Evolutionary conservation across 1,284 basidiomycete species (phyloP).

Genomic region (Ceratobasidium theobromae): DNA sequence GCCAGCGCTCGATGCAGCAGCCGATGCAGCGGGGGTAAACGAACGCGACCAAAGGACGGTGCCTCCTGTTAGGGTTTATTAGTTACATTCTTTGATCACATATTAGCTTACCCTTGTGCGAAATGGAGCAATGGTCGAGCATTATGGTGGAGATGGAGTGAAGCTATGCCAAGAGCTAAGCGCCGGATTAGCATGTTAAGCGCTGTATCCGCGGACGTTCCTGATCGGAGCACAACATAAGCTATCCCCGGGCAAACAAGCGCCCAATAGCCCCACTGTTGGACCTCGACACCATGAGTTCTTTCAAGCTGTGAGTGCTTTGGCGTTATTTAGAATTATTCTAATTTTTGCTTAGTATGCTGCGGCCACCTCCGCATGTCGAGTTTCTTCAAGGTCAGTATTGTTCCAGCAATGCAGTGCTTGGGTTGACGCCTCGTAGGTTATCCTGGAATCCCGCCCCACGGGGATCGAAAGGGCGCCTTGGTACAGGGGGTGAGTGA

Average conservation of each 20-base stretch:
- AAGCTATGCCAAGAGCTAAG: neutral
- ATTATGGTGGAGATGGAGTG: constrained; percentile 41
- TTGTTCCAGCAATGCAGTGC: constrained; percentile 7
- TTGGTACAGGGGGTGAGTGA: constrained; percentile 74
- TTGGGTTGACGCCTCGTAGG: constrained; percentile 49
- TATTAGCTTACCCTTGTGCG: constrained; percentile 69
- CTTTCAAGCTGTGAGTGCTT: constrained; percentile 24
- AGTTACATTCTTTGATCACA: neutral
- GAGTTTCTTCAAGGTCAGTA: constrained; percentile 74
- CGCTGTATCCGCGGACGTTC: neutral
- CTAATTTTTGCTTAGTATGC: constrained; percentile 50
- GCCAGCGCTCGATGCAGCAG: constrained; percentile 66
- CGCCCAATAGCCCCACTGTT: constrained; percentile 15
- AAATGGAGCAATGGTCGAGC: constrained; percentile 89
- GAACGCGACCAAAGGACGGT: constrained; percentile 90
- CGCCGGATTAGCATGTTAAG: neutral
- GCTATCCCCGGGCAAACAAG: constrained; percentile 7
- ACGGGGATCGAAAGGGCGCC: constrained; percentile 69
- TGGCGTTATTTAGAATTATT: neutral
- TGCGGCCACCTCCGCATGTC: constrained; percentile 78
- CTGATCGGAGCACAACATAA: neutral
- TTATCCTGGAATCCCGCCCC: constrained; percentile 77
- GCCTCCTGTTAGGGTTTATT: constrained; percentile 60
- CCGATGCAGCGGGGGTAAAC: constrained; percentile 81
- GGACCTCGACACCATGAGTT: constrained; percentile 21